A percentile compares a stretch with the other conserved stretches of the same genome.
phyloP scores from a whole-genome alignment of 2,329 filamentous ascomycete genomes.

The Decorospora gaudefroyi region DNA sequence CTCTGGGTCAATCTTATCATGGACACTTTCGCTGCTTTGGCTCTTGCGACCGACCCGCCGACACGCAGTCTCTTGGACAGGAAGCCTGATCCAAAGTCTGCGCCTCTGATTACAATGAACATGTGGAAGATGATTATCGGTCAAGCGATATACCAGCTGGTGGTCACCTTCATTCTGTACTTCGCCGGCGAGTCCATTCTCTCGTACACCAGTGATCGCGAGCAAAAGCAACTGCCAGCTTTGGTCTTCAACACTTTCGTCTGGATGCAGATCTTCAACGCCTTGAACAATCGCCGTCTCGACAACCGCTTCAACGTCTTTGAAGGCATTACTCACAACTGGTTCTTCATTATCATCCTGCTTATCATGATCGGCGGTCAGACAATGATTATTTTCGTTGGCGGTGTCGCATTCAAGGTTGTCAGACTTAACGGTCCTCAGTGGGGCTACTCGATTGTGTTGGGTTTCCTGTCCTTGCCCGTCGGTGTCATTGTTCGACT shows the following conservation, averaged over 20 bases:
- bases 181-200: conserved; percentile 70
- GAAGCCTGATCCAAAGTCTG: conserved; percentile 75
- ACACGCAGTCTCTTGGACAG: conserved; percentile 78
- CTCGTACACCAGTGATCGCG: conserved; percentile 56
- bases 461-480: conserved; percentile 83
- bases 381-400: conserved; percentile 85
- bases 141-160: conserved; percentile 85
- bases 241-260: conserved; percentile 98
- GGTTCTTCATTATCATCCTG: conserved; percentile 87
- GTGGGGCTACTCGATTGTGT: conserved; percentile 85
- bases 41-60: conserved; percentile 88
- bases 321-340: conserved; percentile 81
- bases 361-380: conserved; percentile 86
- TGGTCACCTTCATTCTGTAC: conserved; percentile 77
- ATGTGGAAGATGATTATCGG: conserved; percentile 99
- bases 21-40: conserved; percentile 90
- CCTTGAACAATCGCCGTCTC: conserved; percentile 93
- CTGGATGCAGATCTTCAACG: conserved; percentile 99
- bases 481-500: conserved; percentile 80
- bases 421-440: conserved; percentile 69
- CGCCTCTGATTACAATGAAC: conserved; percentile 77
- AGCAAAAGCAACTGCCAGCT: conserved; percentile 64
- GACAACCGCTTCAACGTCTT: conserved; percentile 97
- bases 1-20: conserved; percentile 98
- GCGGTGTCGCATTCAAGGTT: conserved; percentile 79